A percentile compares a stretch with the other conserved stretches of the same genome.
Conservation (phyloP, 352 stramenopile genomes). For the Globisporangium perplexum region DNA sequence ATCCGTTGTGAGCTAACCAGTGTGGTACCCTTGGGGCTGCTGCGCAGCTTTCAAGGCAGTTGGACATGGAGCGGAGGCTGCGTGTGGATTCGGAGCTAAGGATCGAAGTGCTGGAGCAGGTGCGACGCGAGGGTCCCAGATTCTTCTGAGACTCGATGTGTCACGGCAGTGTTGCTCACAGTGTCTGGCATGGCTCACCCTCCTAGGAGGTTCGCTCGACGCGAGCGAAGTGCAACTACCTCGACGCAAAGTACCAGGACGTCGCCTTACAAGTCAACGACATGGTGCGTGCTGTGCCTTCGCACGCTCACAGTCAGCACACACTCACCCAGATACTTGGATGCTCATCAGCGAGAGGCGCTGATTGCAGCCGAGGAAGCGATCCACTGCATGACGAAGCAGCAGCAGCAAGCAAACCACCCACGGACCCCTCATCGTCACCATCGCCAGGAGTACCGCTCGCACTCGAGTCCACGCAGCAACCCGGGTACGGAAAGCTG, state of each 20-base stretch:
- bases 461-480: too few relatives aligned
- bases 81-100: conserved; percentile 28
- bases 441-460: too few relatives aligned
- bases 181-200: neutral
- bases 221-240: conserved; percentile 31
- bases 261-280: conserved; percentile 26
- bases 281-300: conserved; percentile 19
- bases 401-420: neutral
- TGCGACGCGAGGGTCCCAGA: neutral
- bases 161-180: neutral
- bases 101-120: conserved; percentile 28
- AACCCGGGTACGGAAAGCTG: too few relatives aligned
- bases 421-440: too few relatives aligned
- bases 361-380: neutral
- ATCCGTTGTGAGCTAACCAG: neutral
- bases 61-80: conserved; percentile 21
- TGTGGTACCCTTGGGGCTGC: too few relatives aligned
- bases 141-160: neutral
- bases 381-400: neutral
- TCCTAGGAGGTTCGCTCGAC: conserved; percentile 30
- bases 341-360: neutral
- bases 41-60: conserved; percentile 22
- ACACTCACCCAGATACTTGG: neutral
- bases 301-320: neutral
- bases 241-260: conserved; percentile 33